Percentiles rank a stretch among this genome's conserved stretches.
Conservation (phyloP, 2,329 filamentous ascomycete species). For the Biscogniauxia mediterranea region DNA sequence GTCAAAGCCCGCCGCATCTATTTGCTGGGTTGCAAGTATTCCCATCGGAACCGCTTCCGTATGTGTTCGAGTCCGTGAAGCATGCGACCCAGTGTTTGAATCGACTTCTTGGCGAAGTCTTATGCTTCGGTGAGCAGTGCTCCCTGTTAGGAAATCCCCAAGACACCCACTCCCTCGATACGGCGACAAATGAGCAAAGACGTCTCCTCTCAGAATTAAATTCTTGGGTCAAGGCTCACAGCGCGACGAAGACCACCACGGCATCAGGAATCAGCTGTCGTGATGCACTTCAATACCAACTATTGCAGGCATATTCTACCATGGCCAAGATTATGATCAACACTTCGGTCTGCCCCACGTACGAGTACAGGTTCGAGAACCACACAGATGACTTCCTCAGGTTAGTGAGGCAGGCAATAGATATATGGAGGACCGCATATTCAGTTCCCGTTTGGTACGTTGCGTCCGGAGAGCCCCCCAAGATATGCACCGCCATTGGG, state of each 20-base stretch:
- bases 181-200: constrained; percentile 11
- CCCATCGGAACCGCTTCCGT: constrained; percentile 8
- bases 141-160: not conserved
- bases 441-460: not conserved
- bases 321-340: constrained; percentile 44
- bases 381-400: constrained; percentile 32
- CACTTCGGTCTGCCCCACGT: constrained; percentile 29
- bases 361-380: constrained; percentile 39
- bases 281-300: constrained; percentile 21
- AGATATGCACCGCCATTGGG: constrained; percentile 35
- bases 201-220: constrained; percentile 14
- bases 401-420: constrained; percentile 29
- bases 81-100: constrained; percentile 25
- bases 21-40: constrained; percentile 14
- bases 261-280: constrained; percentile 15
- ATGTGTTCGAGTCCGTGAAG: constrained; percentile 21
- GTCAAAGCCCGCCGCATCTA: constrained; percentile 19
- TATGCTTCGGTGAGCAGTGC: constrained; percentile 20
- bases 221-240: constrained; percentile 25
- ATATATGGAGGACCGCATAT: constrained; percentile 2
- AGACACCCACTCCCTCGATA: not conserved
- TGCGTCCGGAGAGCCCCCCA: constrained; percentile 9
- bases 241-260: constrained; percentile 20
- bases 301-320: constrained; percentile 40
- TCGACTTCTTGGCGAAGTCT: constrained; percentile 23